Evolutionary conservation across 2,329 filamentous ascomycete species (phyloP).

Genomic region (Pseudogymnoascus sp.): DNA sequence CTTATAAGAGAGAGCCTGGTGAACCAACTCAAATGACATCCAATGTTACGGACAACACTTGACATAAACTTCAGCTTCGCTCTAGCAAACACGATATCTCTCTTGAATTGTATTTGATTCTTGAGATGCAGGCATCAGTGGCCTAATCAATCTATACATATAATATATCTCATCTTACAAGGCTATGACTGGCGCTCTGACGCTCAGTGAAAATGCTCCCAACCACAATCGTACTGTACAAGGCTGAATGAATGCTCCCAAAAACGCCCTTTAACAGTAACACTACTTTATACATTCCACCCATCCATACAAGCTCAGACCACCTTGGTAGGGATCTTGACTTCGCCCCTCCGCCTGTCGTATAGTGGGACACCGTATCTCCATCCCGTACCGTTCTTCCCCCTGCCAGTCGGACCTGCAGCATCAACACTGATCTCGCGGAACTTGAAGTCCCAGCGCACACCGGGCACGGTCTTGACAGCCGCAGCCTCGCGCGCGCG

Average conservation of each 20-base stretch:
- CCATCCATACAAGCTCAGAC: constrained; percentile 16
- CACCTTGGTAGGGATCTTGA: constrained; percentile 61
- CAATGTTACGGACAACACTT: neutral
- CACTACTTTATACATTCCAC: neutral
- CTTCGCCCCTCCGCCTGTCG: constrained; percentile 54
- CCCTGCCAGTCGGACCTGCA: constrained; percentile 47
- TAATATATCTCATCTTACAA: constrained; percentile 6
- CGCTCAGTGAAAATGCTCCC: constrained; percentile 3
- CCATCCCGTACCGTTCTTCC: constrained; percentile 48
- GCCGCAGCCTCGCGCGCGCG: constrained; percentile 34
- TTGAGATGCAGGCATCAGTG: neutral
- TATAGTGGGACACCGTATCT: constrained; percentile 56
- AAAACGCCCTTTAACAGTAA: neutral
- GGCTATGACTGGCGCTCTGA: constrained; percentile 1
- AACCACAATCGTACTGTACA: constrained; percentile 7
- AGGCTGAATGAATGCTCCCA: constrained; percentile 6
- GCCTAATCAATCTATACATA: constrained; percentile 6
- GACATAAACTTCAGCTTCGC: neutral
- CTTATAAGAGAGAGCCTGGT: neutral
- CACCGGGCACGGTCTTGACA: constrained; percentile 38
- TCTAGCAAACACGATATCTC: neutral
- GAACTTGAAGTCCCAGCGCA: constrained; percentile 58
- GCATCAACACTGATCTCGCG: constrained; percentile 50
- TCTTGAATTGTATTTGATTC: neutral
- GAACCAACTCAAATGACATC: neutral